Evolutionary conservation across 164 flowering plant genomes (phyloP).

Genomic region (Liquidambar formosana): DNA sequence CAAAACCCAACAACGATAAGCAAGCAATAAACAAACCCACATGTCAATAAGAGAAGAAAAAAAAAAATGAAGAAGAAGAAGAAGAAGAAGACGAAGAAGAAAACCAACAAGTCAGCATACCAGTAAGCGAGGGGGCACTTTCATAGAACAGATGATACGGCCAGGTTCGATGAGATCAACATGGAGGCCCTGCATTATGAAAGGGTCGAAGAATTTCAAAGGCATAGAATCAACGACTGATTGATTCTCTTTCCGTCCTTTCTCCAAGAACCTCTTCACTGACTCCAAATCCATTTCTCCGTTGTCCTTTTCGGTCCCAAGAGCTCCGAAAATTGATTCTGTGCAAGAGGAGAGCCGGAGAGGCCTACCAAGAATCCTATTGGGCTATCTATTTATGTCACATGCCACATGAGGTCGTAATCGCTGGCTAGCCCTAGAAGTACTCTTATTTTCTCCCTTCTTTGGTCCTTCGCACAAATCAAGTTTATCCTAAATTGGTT

Average conservation of each 20-base stretch:
- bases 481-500: no score
- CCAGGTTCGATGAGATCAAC: slow-evolving; percentile 60
- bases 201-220: slow-evolving; percentile 41
- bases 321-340: no score
- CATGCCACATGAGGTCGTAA: no score
- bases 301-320: no score
- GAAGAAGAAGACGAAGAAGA: background rate
- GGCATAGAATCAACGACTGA: slow-evolving; percentile 36
- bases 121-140: slow-evolving; percentile 62
- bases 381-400: no score
- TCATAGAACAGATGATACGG: slow-evolving; percentile 67
- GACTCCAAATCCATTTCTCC: no score
- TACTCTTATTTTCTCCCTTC: no score
- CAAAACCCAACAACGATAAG: background rate
- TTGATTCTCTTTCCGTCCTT: slow-evolving; percentile 18
- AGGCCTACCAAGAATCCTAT: no score
- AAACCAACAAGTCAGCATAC: no score
- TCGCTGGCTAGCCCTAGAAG: no score
- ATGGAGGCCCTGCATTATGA: slow-evolving; percentile 42
- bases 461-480: no score
- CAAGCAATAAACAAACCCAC: background rate
- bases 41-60: background rate
- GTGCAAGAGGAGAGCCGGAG: no score
- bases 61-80: background rate
- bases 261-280: slow-evolving; percentile 18